Evolutionary conservation across 306 rosid species (phyloP), one percentile per base, ranked within the genome.

Genomic region (Casuarina cunninghamiana): DNA sequence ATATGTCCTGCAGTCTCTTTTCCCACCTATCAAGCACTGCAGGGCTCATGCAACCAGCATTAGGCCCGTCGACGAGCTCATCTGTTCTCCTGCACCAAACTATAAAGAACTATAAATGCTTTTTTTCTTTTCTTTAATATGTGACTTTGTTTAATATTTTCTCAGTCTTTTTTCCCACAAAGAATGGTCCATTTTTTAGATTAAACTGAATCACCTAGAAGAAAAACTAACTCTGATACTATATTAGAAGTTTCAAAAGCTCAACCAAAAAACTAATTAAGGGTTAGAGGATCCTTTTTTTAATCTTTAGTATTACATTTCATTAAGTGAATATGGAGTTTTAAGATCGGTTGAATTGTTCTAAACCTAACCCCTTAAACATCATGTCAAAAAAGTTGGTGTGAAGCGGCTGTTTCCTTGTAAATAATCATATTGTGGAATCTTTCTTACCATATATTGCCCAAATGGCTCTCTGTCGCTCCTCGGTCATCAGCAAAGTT

Each of bases 81-180:
- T 94, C 98, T 42, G 97, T 90, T 79, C 98, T 90, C 81, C 98
- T 89, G 79, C 97, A 92, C 98, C 97, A 94, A 79, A 92, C 98
- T 94, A 78, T 73, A 77, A 11, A 58, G 26, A 73, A 73, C 15
- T 2, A 42, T 26, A 26, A 26, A 26, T 26, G 32, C 32, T 26
- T 26, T 26, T 26, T 26, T 26, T 26, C 32, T 26, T 26, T 26
- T 26, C 32, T 26, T 0, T 26, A 26, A 26, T 26, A 26, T 26
- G 32, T 26, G 32, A 26, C 1, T 26, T 26, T 26, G 32, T 26
- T 26, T 26, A 26, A 26, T 26, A 26, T 26, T 26, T 26, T 26
- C 32, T 26, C 32, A 26, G 32, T 26, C 32, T 26, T 26, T 26
- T 26, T 26, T 26, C 1, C 32, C 26, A 21, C 26, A 21, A 21